Base-by-base conservation (phyloP, 441 rosid genomes). In the Erodium moschatum region DNA sequence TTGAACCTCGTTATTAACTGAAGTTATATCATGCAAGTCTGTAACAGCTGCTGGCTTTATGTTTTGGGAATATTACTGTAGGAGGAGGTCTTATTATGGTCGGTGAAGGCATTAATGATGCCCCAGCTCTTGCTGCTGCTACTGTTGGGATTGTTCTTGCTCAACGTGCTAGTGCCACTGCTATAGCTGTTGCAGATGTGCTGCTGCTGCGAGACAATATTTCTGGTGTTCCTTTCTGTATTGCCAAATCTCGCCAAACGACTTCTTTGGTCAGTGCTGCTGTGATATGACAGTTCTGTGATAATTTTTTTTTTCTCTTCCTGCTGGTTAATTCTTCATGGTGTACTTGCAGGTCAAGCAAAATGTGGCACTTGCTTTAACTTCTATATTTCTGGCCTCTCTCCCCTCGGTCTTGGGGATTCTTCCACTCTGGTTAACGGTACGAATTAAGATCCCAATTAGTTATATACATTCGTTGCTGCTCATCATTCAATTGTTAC, bases 71-170 rank as follows among this genome's bases (percentile, higher is more conserved):
- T 65, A 76, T 80, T 70, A 29, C 74, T 35, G 29, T 87, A 94
- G 98, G 96, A 18, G 96, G 97, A 58, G 98, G 97, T 72, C 80
- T 91, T 65, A 85, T 88, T 67, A 91, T 89, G 97, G 97, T 91
- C 0, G 95, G 96, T 67, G 96, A 93, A 88, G 98, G 98, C 11
- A 91, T 93, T 60, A 93, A 93, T 69, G 96, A 93, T 78, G 98
- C 86, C 4, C 98, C 98, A 31, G 96, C 98, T 40, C 89, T 93
- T 50, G 98, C 97, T 65, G 96, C 96, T 72, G 93, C 97, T 65
- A 88, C 96, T 0, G 88, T 89, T 7, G 96, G 98, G n/a, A 89
- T 94, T 29, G 97, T 91, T 33, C 97, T 93, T 71, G 96, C 96
- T 68, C 96, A 89, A 54, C 89, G 93, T n/a, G 98, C 98, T 38